phyloP scores from a whole-genome alignment of 106 monocot species.

The Acorus calamus region DNA sequence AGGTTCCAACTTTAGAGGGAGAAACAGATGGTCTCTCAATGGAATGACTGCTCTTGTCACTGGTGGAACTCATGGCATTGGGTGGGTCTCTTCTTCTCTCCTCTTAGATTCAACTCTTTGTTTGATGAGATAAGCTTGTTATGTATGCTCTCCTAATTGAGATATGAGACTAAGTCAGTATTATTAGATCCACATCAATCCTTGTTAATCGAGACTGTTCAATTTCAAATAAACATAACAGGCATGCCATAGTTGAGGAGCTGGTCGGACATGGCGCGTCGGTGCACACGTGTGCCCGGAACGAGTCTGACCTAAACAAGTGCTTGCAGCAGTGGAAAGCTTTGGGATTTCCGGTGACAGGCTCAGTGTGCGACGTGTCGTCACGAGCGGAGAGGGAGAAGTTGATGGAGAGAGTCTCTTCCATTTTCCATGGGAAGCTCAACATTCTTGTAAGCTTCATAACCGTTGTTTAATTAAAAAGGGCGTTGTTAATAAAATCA shows the following conservation, averaged over 20 bases:
- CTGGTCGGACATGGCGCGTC: constrained; percentile 1
- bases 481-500: no score
- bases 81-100: not conserved
- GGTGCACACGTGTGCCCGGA: constrained; percentile 9
- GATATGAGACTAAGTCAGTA: no score
- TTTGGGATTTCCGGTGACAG: not conserved
- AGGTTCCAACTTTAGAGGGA: no score
- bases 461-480: no score
- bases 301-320: not conserved
- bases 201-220: no score
- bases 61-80: not conserved
- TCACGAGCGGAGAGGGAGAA: constrained; percentile 1
- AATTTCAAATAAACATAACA: not conserved
- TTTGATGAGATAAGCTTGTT: no score
- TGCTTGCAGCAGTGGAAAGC: not conserved
- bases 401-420: not conserved
- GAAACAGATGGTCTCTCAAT: not conserved
- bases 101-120: no score
- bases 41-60: not conserved
- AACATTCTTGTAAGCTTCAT: no score
- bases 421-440: no score
- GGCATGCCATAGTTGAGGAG: constrained; percentile 7
- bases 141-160: no score
- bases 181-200: no score
- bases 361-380: constrained; percentile 3